A percentile compares a stretch with the other conserved stretches of the same genome.
These are phyloP conservation scores for Opeltia flavorubescens DNA, from an alignment of 495 filamentous ascomycete genomes.

Conservation along the genomic window DNA sequence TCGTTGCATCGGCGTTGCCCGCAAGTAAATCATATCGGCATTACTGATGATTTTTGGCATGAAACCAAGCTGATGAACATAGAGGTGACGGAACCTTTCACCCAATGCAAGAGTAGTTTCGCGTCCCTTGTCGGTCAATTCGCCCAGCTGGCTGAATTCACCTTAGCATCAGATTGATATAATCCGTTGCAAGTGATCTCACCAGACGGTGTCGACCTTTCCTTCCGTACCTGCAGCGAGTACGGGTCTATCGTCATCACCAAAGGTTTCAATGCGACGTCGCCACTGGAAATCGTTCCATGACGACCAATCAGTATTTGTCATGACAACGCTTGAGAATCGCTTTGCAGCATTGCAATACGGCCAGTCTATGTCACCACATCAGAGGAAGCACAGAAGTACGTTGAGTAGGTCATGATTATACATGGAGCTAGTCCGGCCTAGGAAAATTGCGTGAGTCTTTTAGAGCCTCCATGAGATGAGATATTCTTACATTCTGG, in stretches of 20 bases:
- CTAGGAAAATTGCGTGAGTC: slow-evolving; percentile 25
- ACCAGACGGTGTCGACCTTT: slow-evolving; percentile 65
- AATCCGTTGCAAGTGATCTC: not conserved
- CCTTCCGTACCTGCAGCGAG: slow-evolving; percentile 50
- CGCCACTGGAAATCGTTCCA: slow-evolving; percentile 66
- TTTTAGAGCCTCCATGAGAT: not conserved
- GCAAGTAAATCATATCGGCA: slow-evolving; percentile 65
- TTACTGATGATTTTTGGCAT: slow-evolving; percentile 54
- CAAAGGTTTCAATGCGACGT: slow-evolving; percentile 69
- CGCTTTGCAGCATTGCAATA: slow-evolving; percentile 70
- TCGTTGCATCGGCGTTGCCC: slow-evolving; percentile 70
- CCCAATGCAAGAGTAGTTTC: slow-evolving; percentile 75
- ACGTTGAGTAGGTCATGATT: slow-evolving; percentile 2
- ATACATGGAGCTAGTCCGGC: slow-evolving; percentile 63
- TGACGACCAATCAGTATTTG: slow-evolving; percentile 35
- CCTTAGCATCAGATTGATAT: not conserved
- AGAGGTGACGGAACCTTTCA: slow-evolving; percentile 62
- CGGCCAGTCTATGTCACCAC: slow-evolving; percentile 55
- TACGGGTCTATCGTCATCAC: slow-evolving; percentile 52
- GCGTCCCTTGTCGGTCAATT: slow-evolving; percentile 77
- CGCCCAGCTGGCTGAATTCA: slow-evolving; percentile 50
- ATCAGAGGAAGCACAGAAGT: slow-evolving; percentile 6
- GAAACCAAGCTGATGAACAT: slow-evolving; percentile 77
- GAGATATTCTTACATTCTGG: slow-evolving; percentile 47
- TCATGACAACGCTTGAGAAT: slow-evolving; percentile 57